Conservation (phyloP, 2,329 filamentous ascomycete genomes). For the Colletotrichum higginsianum region DNA sequence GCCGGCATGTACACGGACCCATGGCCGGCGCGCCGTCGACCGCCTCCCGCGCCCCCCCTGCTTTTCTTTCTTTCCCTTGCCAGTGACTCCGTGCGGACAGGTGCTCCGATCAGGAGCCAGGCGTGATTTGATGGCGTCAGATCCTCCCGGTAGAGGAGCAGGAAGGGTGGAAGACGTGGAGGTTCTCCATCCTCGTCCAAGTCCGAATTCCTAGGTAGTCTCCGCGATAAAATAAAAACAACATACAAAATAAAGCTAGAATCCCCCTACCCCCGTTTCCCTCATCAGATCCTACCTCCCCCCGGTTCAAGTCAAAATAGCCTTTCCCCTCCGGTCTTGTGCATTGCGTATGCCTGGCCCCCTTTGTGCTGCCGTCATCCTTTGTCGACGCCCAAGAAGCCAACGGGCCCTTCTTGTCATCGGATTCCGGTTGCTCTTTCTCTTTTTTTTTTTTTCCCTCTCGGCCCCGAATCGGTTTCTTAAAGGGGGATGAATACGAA, state of each 20-base stretch:
- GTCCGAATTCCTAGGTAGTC: constrained; percentile 8
- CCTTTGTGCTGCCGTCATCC: constrained; percentile 19
- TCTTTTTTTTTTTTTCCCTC: too few relatives aligned
- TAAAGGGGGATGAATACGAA: constrained; percentile 17
- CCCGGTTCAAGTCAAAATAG: constrained; percentile 23
- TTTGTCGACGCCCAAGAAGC: constrained; percentile 25
- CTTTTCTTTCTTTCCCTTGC: not conserved
- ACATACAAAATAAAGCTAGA: not conserved
- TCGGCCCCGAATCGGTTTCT: not conserved
- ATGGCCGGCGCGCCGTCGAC: constrained; percentile 12
- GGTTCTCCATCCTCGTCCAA: constrained; percentile 8
- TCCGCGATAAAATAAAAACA: not conserved
- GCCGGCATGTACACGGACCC: constrained; percentile 1
- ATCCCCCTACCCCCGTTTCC: not conserved
- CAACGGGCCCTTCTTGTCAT: constrained; percentile 32
- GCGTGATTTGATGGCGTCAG: constrained; percentile 35
- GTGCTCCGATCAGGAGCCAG: constrained; percentile 23
- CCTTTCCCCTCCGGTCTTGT: constrained; percentile 25
- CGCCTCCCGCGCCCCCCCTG: constrained; percentile 20
- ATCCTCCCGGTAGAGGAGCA: constrained; percentile 14
- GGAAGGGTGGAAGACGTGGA: constrained; percentile 7
- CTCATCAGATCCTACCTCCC: not conserved
- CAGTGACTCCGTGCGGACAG: constrained; percentile 21
- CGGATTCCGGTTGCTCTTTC: not conserved
- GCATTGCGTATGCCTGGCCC: constrained; percentile 12